Evolutionary conservation across 495 filamentous ascomycete genomes (phyloP), one percentile per base, ranked within the genome.

Genomic region (Elasticomyces elasticus): DNA sequence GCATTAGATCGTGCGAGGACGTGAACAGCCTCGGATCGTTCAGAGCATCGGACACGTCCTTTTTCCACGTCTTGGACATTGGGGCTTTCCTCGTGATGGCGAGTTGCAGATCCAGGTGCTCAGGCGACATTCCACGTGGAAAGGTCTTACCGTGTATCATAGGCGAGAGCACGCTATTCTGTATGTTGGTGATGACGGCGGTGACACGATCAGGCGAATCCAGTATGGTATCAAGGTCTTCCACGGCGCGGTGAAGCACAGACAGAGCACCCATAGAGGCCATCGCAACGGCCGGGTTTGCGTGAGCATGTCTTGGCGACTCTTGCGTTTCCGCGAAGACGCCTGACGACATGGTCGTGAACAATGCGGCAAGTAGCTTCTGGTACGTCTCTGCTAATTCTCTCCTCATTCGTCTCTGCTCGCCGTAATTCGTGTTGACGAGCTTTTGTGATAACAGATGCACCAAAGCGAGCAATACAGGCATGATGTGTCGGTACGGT

Each of bases 401-500:
- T 65, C 84, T 82, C 59, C 92, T 78, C 91, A 97, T 95, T 62
- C 83, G 89, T 35, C 85, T 79, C 70, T 97, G 88, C 68, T 97
- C 92, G 23, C 92, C 92, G 69, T 96, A 97, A 59, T 88, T 97
- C 11, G 92, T 99, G 63, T 97, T 95, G 64, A 96, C 88, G 38
- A 95, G 80, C 70, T 99, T 99, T 62, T 88, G 80, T 9, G 91
- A 92, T 38, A 99, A 67, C 42, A 94, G 84, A 1, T 86, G 86
- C 7, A 86, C 86, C 59, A 97, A 94, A 57, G 94, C 86, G 26
- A 99, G 72, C 51, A 99, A 71, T 25, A 84, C 82, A 6, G 94
- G 88, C 22, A 99, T 73, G 20, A 87, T 89, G 65, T 95, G 89
- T 44, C 92, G 77, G 64, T 97, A 91, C 1, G 92, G 94, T 60